Percentiles rank a stretch among this genome's conserved stretches.
Evolutionary conservation across 2,329 filamentous ascomycete species (phyloP).

Genomic region (Aureobasidium lini): DNA sequence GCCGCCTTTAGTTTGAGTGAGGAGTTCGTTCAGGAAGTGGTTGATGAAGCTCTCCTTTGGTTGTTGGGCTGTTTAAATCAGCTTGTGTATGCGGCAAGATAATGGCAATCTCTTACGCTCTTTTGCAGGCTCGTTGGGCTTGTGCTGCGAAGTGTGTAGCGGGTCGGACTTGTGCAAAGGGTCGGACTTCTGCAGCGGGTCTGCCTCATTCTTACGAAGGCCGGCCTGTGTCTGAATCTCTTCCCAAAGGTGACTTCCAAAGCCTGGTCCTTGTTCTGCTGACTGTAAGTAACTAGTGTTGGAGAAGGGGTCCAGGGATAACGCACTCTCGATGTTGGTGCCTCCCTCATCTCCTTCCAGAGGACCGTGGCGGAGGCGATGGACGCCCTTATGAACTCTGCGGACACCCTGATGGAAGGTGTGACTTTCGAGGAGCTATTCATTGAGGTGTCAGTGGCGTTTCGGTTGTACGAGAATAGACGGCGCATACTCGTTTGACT

Average conservation of each 20-base stretch:
- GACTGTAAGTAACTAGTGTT: not conserved
- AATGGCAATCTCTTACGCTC: not conserved
- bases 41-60: slow-evolving; percentile 32
- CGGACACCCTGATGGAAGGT: slow-evolving; percentile 48
- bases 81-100: too few species aligned
- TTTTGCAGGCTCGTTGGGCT: not conserved
- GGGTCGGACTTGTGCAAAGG: not conserved
- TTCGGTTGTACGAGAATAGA: not conserved
- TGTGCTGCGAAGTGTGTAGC: not conserved
- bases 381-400: slow-evolving; percentile 41
- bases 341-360: slow-evolving; percentile 44
- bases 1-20: slow-evolving; percentile 35
- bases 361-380: slow-evolving; percentile 38
- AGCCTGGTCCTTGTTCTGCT: slow-evolving; percentile 25
- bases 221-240: slow-evolving; percentile 41
- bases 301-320: not conserved
- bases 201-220: not conserved
- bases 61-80: not conserved
- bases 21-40: slow-evolving; percentile 45
- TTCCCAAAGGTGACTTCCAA: slow-evolving; percentile 46
- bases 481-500: slow-evolving; percentile 13
- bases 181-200: not conserved
- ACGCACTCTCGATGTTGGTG: slow-evolving; percentile 37
- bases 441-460: slow-evolving; percentile 21
- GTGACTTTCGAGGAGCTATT: slow-evolving; percentile 45